Percentiles rank a stretch among this genome's conserved stretches.
phyloP scores from a whole-genome alignment of 371 early-diverging fungal genomes.

The Mortierella sp. region DNA sequence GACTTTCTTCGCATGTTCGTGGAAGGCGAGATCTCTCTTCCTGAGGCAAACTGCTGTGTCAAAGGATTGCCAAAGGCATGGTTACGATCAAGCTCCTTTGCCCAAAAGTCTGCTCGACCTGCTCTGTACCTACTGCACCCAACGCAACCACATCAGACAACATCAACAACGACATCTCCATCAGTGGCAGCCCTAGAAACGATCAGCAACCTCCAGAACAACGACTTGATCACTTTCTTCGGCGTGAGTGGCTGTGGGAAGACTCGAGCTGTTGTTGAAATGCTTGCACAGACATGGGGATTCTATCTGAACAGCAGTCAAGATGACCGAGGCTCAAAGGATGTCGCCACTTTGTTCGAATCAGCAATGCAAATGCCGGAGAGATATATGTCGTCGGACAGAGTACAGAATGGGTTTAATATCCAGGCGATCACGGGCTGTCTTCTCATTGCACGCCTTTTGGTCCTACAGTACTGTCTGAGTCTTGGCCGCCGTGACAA shows the following conservation, averaged over 20 bases:
- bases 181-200: slow-evolving; percentile 24
- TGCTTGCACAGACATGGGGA: slow-evolving; percentile 41
- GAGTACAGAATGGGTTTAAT: too few species aligned
- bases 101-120: slow-evolving; percentile 20
- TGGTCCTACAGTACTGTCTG: too few species aligned
- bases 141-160: slow-evolving; percentile 41
- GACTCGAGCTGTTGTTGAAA: slow-evolving; percentile 39
- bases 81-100: slow-evolving; percentile 29
- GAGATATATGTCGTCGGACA: slow-evolving; percentile 30
- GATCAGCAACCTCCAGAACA: slow-evolving; percentile 29
- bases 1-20: slow-evolving; percentile 22
- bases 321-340: too few species aligned
- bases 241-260: slow-evolving; percentile 44
- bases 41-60: slow-evolving; percentile 34
- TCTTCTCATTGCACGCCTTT: too few species aligned
- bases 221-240: slow-evolving; percentile 38
- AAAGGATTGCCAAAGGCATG: slow-evolving; percentile 31
- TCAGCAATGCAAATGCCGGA: slow-evolving; percentile 22
- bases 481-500: too few species aligned
- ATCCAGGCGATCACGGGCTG: too few species aligned
- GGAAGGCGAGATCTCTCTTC: slow-evolving; percentile 24
- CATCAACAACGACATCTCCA: slow-evolving; percentile 30
- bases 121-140: slow-evolving; percentile 34
- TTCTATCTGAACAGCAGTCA: too few species aligned
- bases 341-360: slow-evolving; percentile 33